Evolutionary conservation across 1,284 basidiomycete species (phyloP).

Genomic region (Pisolithus thermaeus): DNA sequence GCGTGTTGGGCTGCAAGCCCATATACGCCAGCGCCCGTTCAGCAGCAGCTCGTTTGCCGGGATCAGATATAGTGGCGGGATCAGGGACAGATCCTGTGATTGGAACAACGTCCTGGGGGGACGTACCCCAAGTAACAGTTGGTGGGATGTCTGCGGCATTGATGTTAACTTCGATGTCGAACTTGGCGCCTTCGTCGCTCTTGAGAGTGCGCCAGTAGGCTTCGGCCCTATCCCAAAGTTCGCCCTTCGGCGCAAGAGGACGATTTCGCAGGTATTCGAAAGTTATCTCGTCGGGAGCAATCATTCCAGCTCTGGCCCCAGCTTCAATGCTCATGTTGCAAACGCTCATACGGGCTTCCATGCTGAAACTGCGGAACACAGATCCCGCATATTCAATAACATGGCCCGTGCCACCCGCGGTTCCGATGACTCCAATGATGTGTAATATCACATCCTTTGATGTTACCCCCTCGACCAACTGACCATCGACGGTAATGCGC

Average conservation of each 20-base stretch:
- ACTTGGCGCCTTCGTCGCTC: slow-evolving; percentile 85
- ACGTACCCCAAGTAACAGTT: slow-evolving; percentile 96
- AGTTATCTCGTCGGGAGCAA: slow-evolving; percentile 90
- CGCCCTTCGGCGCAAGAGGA: slow-evolving; percentile 83
- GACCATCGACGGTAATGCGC: slow-evolving; percentile 89
- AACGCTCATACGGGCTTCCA: slow-evolving; percentile 96
- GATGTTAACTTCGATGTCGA: slow-evolving; percentile 86
- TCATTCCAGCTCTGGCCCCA: slow-evolving; percentile 92
- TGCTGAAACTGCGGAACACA: slow-evolving; percentile 86
- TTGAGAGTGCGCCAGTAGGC: slow-evolving; percentile 86
- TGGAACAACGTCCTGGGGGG: slow-evolving; percentile 87
- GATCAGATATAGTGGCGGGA: slow-evolving; percentile 64
- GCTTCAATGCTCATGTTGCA: slow-evolving; percentile 99
- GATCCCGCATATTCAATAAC: slow-evolving; percentile 94
- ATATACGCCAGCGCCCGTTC: slow-evolving; percentile 87
- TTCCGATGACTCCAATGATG: slow-evolving; percentile 92
- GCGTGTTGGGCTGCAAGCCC: slow-evolving; percentile 81
- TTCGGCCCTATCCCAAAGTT: slow-evolving; percentile 85
- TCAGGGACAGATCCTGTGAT: slow-evolving; percentile 86
- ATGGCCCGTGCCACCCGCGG: slow-evolving; percentile 88
- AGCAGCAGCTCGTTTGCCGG: slow-evolving; percentile 66
- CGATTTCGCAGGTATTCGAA: slow-evolving; percentile 85
- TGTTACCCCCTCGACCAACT: slow-evolving; percentile 80
- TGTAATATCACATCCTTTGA: slow-evolving; percentile 95
- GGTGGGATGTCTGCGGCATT: slow-evolving; percentile 87